Evolutionary conservation across 2,329 filamentous ascomycete species (phyloP).

Genomic region (Xylaria polymorpha): DNA sequence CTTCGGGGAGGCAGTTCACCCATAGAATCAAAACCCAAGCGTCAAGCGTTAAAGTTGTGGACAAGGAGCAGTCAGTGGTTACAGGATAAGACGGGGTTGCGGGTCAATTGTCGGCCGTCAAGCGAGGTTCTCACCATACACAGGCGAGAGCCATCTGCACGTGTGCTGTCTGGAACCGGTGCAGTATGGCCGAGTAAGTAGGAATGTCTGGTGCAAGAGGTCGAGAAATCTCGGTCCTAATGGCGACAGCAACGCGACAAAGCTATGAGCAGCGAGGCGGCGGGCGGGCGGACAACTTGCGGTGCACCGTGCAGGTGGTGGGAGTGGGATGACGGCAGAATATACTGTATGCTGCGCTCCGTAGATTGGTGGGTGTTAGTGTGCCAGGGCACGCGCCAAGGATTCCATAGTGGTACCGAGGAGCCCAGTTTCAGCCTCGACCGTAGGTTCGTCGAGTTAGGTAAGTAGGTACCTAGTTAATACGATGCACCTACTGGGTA

Average conservation of each 20-base stretch:
- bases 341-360: constrained; percentile 23
- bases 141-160: constrained; percentile 13
- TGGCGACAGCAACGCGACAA: constrained; percentile 30
- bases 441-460: too few relatives aligned
- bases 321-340: constrained; percentile 36
- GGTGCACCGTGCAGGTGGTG: constrained; percentile 29
- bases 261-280: constrained; percentile 21
- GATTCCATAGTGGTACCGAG: constrained; percentile 5
- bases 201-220: constrained; percentile 4
- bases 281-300: constrained; percentile 29
- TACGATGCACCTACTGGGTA: neutral
- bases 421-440: constrained; percentile 26
- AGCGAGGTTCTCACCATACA: constrained; percentile 19
- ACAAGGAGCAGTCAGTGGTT: neutral
- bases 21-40: constrained; percentile 40
- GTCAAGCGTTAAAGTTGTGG: constrained; percentile 11
- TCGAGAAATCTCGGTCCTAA: constrained; percentile 9
- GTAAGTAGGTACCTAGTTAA: too few relatives aligned
- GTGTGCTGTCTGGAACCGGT: constrained; percentile 14
- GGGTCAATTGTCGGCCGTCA: constrained; percentile 26
- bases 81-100: constrained; percentile 1
- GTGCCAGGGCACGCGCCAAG: constrained; percentile 32
- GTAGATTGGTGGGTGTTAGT: constrained; percentile 30
- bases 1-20: constrained; percentile 45
- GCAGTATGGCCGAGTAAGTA: neutral